Base-by-base conservation (phyloP, 1,284 basidiomycete genomes). In the Bondarzewia mesenterica region DNA sequence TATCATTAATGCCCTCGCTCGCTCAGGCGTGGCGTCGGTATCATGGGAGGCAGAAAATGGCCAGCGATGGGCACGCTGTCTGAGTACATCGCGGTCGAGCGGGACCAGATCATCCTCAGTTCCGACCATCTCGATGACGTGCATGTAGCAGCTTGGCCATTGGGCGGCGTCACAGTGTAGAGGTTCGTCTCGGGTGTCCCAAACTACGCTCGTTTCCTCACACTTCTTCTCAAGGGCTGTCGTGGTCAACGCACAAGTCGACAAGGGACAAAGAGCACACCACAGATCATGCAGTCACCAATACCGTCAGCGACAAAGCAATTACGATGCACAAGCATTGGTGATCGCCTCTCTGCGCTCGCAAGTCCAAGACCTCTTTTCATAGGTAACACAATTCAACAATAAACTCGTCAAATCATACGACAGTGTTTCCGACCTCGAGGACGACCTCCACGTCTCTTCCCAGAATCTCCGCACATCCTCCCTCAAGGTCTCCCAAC, bases 371-470 rank as follows among this genome's bases (percentile, higher is more conserved):
- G 89, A 96, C 61, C 74, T 97, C 44, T 85, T 88, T 58, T 83
- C 87, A 21, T 95, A 98, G 66, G 89, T 96, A 37, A 83, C 85
- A 21, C 82, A 89, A 60, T 84, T 98, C 54, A 97, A 98, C 65
- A 71, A 75, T 61, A 97, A 99, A 66, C 86, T 99, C 42, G 91
- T 99, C 52, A 74, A 79, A 48, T 92, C 89, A 2, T 96, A 97
- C 66, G 89, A 94, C 61, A 81, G 89, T 41, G 83, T 95, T 37
- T 93, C 93, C 10, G 86, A 93, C 70, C 77, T 99, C 49, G 95
- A 99, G 65, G 95, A 98, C 63, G 79, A 91, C 53, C 67, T 96
- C 14, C 88, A 93, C 57, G 73, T 85, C 37, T 60, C 80, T 12
- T 78, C 78, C 8, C 68, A 74, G 14, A 75, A 76, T 32, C 61